Conservation (phyloP, 1,284 basidiomycete species). For the Megacollybia platyphylla region DNA sequence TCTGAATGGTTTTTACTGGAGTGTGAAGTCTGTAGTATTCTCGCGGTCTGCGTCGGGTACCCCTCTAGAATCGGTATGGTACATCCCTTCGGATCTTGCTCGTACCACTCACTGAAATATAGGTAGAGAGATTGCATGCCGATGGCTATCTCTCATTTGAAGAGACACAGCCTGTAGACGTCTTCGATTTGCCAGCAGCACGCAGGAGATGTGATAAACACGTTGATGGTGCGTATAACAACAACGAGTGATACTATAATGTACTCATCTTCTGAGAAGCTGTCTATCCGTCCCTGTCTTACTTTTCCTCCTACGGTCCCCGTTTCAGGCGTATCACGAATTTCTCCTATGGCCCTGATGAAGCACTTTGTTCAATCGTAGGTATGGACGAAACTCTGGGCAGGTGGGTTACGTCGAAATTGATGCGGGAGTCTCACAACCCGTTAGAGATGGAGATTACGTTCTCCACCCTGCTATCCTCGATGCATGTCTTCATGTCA, state of each 20-base stretch:
- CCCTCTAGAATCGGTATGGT: not conserved
- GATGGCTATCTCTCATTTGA: slow-evolving; percentile 17
- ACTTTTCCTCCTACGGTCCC: slow-evolving; percentile 12
- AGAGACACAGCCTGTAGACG: not conserved
- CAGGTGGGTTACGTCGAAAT: too few species aligned
- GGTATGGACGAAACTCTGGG: too few species aligned
- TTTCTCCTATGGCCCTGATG: not conserved
- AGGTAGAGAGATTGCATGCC: slow-evolving; percentile 15
- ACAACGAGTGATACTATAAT: too few species aligned
- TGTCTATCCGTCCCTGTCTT: slow-evolving; percentile 9
- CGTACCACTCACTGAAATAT: not conserved
- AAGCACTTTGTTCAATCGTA: too few species aligned
- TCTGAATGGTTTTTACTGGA: slow-evolving; percentile 16
- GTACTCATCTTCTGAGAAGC: not conserved
- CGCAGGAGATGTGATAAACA: too few species aligned
- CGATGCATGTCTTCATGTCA: slow-evolving; percentile 19
- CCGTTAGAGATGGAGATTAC: slow-evolving; percentile 9
- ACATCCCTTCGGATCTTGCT: not conserved
- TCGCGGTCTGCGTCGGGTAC: not conserved
- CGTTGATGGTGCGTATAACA: too few species aligned
- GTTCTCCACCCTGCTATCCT: slow-evolving; percentile 27
- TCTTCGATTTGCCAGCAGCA: too few species aligned
- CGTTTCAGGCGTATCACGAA: slow-evolving; percentile 9
- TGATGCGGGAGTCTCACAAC: too few species aligned
- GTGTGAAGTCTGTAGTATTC: slow-evolving; percentile 10